Evolutionary conservation across 1,284 basidiomycete genomes (phyloP), one percentile per base, ranked within the genome.

Genomic region (Pseudozyma hubeiensis): DNA sequence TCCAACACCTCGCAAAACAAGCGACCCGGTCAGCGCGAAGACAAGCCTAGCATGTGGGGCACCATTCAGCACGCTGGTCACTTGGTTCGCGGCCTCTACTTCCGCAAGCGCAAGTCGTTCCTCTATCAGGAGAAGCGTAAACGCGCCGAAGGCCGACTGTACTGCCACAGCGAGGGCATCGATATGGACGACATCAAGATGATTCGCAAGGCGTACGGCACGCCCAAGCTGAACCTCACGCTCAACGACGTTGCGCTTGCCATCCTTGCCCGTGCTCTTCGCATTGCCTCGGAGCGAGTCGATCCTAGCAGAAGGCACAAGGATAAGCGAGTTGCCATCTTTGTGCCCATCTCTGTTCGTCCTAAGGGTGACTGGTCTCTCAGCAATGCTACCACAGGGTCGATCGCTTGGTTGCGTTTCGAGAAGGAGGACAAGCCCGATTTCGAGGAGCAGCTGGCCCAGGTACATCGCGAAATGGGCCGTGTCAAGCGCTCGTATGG

Each of bases 201-300:
- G 49, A 81, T 84, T 51, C 81, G 82, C 50, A 63, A 82, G 48
- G 80, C 80, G 1, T 84, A 80, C 53, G 71, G 77, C 16, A 76
- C 52, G 24, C 67, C 67, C 6, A 75, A 76, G 61, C 48, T 68
- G 41, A 76, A 79, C 44, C 62, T 84, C 6, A 81, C 81, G 29
- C 72, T 84, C 40, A 84, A 84, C 54, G 82, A 84, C 39, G 81
- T 84, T 3, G 81, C 82, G 5, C 64, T 81, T 29, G 82, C 81
- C 57, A 76, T 84, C 30, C 66, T 84, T 4, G 66, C 75, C 8
- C 73, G 79, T n/a, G 81, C 80, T 3, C 75, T 84, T 44, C 68
- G 77, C 29, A 75, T 80, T 54, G 80, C 80, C n/a, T 76, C 81
- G 4, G 76, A 80, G 52, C 63, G 72, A 7, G 67, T 76, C 9